Base-by-base conservation (phyloP, 2,329 filamentous ascomycete species). In the Penicillium capsulatum region DNA sequence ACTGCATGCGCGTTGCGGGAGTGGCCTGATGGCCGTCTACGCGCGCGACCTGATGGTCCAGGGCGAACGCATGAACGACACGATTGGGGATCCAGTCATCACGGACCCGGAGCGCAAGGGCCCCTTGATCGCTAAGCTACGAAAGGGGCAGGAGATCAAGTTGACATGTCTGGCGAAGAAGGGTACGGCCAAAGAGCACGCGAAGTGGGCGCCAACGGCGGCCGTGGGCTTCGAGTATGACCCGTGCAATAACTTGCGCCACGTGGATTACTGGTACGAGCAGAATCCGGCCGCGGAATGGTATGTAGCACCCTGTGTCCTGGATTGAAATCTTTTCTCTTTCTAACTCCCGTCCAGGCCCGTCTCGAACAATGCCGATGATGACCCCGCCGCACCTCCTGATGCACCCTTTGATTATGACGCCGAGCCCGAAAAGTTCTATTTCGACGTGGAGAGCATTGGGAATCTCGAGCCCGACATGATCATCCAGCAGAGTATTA, bases 151-250 rank as follows among this genome's bases (percentile, higher is more conserved):
- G 69, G 89, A 95, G 66, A 71, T 98, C 45, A 84, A 88, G 64
- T 79, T 98, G 60, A 86, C 80, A 46, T 97, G 91, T 62, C 85
- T 96, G 51, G 92, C 91, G 35, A 96, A 95, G 75, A 97, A 97
- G 75, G 92, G 92, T 1, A 97, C 97, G 50, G 90, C 91, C 26
- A 98, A 98, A 74, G 92, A 98, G 66, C 92, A 98, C 67, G 87
- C 92, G 7, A 98, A 98, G 68, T 98, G 92, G 92, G 86, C 88
- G 58, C 90, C 92, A 2, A 91, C 86, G 24, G 79, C 89, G 28
- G 92, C 92, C 3, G 83, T 98, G 28, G 90, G 88, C 16, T 98
- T 98, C 63, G 92, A 98, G 67, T 98, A 98, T 66, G 92, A 98
- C 64, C 92, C 92, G 45, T 86, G 94, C 66, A 98, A 98, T 71